These are phyloP conservation scores for Dendrobium huoshanense DNA, from an alignment of 106 monocot species.

Conservation along the genomic window DNA sequence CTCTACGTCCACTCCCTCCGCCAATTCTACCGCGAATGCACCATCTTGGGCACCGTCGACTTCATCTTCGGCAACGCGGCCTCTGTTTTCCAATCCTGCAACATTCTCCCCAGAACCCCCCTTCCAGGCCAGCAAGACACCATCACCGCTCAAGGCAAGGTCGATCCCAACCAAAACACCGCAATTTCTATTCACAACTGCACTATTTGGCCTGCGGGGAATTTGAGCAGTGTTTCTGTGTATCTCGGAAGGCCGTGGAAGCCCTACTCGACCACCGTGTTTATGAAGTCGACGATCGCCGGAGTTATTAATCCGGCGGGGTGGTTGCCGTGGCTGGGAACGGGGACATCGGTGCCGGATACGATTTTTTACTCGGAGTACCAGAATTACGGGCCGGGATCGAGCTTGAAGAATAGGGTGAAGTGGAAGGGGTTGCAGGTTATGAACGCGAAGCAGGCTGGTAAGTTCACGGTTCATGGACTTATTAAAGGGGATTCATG, in stretches of 20 bases:
- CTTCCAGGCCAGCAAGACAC: slow-evolving; percentile 16
- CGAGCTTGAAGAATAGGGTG: slow-evolving; percentile 4
- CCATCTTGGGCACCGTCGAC: slow-evolving; percentile 24
- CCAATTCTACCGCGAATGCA: slow-evolving; percentile 22
- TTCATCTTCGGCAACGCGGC: slow-evolving; percentile 30
- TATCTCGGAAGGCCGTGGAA: slow-evolving; percentile 40
- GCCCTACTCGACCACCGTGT: slow-evolving; percentile 23
- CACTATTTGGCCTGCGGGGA: slow-evolving; percentile 3
- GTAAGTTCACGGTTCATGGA: slow-evolving; percentile 6
- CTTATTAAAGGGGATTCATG: slow-evolving; percentile 5
- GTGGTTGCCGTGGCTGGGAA: slow-evolving; percentile 18
- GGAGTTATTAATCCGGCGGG: slow-evolving; percentile 13
- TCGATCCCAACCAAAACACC: slow-evolving; percentile 24
- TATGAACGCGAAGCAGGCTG: slow-evolving; percentile 9
- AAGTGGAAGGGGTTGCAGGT: slow-evolving; percentile 25
- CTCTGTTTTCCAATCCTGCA: slow-evolving; percentile 21
- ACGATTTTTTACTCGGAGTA: slow-evolving; percentile 35
- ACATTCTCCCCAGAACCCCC: slow-evolving; percentile 10
- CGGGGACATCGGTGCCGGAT: neutral
- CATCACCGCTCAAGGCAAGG: slow-evolving; percentile 22
- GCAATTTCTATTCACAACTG: slow-evolving; percentile 21
- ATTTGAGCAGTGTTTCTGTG: neutral
- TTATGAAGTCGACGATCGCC: slow-evolving; percentile 14
- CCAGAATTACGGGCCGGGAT: slow-evolving; percentile 21
- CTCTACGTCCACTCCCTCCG: slow-evolving; percentile 21